Conservation (phyloP, 2,329 filamentous ascomycete genomes). For the Beauveria sp. region DNA sequence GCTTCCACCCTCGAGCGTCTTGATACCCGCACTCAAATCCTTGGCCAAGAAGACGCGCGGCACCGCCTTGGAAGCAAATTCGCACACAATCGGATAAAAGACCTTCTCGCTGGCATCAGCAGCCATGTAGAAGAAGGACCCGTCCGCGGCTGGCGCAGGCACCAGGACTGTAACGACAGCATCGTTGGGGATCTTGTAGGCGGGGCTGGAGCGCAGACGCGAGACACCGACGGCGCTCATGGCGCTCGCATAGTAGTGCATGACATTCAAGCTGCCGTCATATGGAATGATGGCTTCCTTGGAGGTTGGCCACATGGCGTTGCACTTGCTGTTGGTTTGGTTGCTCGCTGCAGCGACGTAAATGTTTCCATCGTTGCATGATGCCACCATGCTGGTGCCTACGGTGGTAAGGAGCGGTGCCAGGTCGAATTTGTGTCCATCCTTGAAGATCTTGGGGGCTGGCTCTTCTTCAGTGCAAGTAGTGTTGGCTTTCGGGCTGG, state of each 20-base stretch:
- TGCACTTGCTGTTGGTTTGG: conserved; percentile 16
- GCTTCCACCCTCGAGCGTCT: conserved; percentile 18
- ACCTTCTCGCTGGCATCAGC: conserved; percentile 16
- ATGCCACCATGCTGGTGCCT: conserved; percentile 18
- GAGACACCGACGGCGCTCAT: conserved; percentile 25
- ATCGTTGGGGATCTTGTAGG: conserved; percentile 13
- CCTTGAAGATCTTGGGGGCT: conserved; percentile 13
- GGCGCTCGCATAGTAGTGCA: conserved; percentile 28
- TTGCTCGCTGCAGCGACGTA: conserved; percentile 20
- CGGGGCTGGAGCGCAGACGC: conserved; percentile 20
- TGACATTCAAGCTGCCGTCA: conserved; percentile 18
- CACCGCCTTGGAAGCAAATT: conserved; percentile 16
- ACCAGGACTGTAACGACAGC: conserved; percentile 16
- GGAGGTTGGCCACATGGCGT: conserved; percentile 18
- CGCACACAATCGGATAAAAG: conserved; percentile 24
- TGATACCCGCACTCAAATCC: conserved; percentile 18
- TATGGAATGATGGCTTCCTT: conserved; percentile 16
- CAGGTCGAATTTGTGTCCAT: conserved; percentile 16
- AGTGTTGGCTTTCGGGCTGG: neutral
- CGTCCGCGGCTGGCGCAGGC: conserved; percentile 11
- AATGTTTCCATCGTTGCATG: conserved; percentile 28
- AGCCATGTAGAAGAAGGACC: conserved; percentile 16
- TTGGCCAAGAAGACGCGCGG: conserved; percentile 22
- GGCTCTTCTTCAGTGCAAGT: neutral
- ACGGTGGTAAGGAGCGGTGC: conserved; percentile 16